These are phyloP conservation scores for Bretschneidera sinensis DNA, from an alignment of 345 rosid species.

Conservation along the genomic window DNA sequence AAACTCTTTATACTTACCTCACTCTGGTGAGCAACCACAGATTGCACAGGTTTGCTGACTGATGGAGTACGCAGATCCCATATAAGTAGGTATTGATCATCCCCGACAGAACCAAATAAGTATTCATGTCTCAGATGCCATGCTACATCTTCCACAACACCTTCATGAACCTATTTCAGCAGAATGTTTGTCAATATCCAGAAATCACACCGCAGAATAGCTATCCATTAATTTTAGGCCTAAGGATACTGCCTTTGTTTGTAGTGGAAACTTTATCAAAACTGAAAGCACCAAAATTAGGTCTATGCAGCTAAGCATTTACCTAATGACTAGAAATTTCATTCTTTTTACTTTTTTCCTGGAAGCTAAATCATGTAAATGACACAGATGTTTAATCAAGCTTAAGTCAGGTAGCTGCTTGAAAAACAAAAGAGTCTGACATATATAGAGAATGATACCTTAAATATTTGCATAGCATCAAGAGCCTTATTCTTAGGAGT, in stretches of 20 bases:
- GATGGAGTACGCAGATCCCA: constrained; percentile 92
- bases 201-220: background rate
- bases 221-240: background rate
- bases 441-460: constrained; percentile 32
- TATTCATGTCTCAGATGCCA: constrained; percentile 98
- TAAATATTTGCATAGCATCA: constrained; percentile 81
- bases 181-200: background rate
- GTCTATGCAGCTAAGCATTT: background rate
- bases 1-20: constrained; percentile 53
- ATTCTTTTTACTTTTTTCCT: too few species aligned
- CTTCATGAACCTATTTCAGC: constrained; percentile 77
- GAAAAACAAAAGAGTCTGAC: background rate
- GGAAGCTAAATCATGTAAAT: too few species aligned
- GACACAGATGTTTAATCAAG: background rate
- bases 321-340: too few species aligned
- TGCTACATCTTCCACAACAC: constrained; percentile 98
- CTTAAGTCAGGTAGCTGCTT: background rate
- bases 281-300: background rate
- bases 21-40: constrained; percentile 93
- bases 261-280: background rate
- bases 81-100: constrained; percentile 83
- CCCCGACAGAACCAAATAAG: constrained; percentile 97
- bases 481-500: constrained; percentile 73
- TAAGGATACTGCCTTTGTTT: background rate
- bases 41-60: constrained; percentile 65